These are phyloP conservation scores for Nicotiana tabacum DNA, from an alignment of 257 asterid species.

Conservation along the genomic window DNA sequence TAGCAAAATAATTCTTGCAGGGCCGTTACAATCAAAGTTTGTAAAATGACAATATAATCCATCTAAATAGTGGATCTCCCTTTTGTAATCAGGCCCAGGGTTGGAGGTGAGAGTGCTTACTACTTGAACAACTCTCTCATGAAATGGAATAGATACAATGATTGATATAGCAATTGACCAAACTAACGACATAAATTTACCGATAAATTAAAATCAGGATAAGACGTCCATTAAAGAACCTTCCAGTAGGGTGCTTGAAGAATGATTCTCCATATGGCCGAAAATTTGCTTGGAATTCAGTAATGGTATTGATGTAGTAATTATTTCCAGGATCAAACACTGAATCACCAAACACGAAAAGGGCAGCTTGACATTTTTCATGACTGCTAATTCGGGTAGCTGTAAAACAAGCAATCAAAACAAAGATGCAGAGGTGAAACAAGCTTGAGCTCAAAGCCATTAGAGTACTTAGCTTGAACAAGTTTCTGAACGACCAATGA, in stretches of 20 bases:
- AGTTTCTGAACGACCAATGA: background rate
- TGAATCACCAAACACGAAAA: background rate
- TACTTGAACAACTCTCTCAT: too few species aligned
- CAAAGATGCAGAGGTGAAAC: background rate
- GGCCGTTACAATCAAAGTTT: too few species aligned
- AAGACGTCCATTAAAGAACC: background rate
- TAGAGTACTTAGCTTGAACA: background rate
- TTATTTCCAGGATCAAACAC: constrained; percentile 1
- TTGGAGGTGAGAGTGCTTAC: too few species aligned
- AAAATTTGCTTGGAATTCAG: background rate
- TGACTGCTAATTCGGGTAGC: background rate
- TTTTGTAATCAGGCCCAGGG: too few species aligned
- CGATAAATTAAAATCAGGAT: constrained; percentile 2
- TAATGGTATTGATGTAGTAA: background rate
- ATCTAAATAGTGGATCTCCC: too few species aligned
- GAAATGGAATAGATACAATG: too few species aligned
- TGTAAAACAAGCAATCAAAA: background rate
- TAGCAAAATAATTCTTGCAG: too few species aligned
- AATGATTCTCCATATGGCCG: background rate
- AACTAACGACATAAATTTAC: background rate
- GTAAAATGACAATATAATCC: too few species aligned
- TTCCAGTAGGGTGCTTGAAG: constrained; percentile 6
- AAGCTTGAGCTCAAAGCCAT: background rate
- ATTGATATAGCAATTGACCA: too few species aligned
- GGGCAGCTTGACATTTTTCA: background rate